Percentiles rank a stretch among this genome's conserved stretches.
Conservation (phyloP, 306 rosid genomes). For the Oemleria cerasiformis region DNA sequence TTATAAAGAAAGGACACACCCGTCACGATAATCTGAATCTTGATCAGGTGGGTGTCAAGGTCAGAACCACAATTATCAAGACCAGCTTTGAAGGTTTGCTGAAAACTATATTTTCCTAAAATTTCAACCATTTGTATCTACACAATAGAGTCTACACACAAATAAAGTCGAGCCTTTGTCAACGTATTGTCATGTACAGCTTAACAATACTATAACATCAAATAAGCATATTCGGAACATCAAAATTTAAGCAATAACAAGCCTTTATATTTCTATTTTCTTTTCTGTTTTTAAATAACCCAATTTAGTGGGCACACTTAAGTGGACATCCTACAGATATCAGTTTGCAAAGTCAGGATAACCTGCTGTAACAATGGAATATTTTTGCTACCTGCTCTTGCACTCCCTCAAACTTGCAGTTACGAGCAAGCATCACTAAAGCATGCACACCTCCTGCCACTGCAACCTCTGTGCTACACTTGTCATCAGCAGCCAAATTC, state of each 20-base stretch:
- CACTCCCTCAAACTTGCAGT: slow-evolving; percentile 96
- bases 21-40: not conserved
- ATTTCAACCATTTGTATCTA: slow-evolving; percentile 1
- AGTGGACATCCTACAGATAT: slow-evolving; percentile 14
- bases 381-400: slow-evolving; percentile 84
- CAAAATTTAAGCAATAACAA: not conserved
- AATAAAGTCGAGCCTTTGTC: not conserved
- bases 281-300: too few relatives aligned
- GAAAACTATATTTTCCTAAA: not conserved
- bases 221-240: not conserved
- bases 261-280: too few relatives aligned
- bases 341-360: slow-evolving; percentile 8
- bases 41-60: slow-evolving; percentile 6
- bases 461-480: slow-evolving; percentile 98
- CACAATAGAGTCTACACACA: not conserved
- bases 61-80: slow-evolving; percentile 2
- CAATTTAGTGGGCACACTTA: not conserved
- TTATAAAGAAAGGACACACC: not conserved
- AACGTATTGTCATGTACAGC: not conserved
- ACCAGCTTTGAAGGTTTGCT: slow-evolving; percentile 8
- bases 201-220: not conserved
- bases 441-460: slow-evolving; percentile 98
- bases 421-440: slow-evolving; percentile 97
- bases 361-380: slow-evolving; percentile 14
- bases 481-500: slow-evolving; percentile 99